Conservation (phyloP, 2,329 filamentous ascomycete genomes). For the Dothidotthia symphoricarpi region DNA sequence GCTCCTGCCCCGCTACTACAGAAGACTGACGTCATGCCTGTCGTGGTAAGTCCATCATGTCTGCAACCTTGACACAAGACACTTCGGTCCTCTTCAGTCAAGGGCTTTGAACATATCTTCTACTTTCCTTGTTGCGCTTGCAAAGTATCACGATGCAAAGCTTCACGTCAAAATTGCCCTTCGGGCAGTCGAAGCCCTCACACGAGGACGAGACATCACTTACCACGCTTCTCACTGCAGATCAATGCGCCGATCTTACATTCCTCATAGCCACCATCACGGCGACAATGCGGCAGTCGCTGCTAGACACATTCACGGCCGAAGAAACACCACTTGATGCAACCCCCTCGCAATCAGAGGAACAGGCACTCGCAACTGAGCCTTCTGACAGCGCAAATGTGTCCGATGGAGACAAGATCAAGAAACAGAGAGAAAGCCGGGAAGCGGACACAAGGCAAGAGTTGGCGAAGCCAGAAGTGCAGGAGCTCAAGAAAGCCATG, state of each 20-base stretch:
- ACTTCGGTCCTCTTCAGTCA: too few species aligned
- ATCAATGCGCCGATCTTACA: conserved; percentile 49
- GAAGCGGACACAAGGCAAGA: conserved; percentile 47
- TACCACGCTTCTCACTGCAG: conserved; percentile 47
- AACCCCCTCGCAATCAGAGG: conserved; percentile 20
- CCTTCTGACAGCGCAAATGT: conserved; percentile 21
- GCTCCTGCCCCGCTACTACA: not conserved
- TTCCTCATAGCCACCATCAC: conserved; percentile 51
- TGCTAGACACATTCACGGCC: conserved; percentile 44
- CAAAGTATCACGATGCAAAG: conserved; percentile 21
- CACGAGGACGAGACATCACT: conserved; percentile 40
- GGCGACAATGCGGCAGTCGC: conserved; percentile 47
- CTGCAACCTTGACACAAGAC: too few species aligned
- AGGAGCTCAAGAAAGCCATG: conserved; percentile 67
- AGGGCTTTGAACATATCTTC: not conserved
- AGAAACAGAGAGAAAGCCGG: conserved; percentile 30
- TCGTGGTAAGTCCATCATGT: too few species aligned
- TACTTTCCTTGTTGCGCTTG: not conserved
- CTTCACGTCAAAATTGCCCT: conserved; percentile 36
- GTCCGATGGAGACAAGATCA: conserved; percentile 32
- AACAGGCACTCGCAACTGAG: conserved; percentile 24
- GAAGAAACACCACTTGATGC: conserved; percentile 23
- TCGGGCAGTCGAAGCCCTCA: conserved; percentile 32
- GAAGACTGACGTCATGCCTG: too few species aligned
- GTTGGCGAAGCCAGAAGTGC: conserved; percentile 52